phyloP scores from a whole-genome alignment of 164 flowering plant species.

The Nymphaea colorata region DNA sequence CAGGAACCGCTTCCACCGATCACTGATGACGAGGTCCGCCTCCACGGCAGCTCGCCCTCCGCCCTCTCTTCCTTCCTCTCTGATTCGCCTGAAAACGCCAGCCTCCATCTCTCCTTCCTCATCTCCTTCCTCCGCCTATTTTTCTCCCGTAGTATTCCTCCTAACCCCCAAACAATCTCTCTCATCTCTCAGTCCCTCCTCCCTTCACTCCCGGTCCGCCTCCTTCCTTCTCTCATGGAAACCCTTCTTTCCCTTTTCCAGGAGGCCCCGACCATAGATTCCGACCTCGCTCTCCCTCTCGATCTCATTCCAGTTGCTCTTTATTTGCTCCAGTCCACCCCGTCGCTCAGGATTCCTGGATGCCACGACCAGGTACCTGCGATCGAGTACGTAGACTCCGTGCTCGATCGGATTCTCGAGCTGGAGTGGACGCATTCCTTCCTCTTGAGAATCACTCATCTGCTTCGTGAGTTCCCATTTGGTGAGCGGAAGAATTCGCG shows the following conservation, averaged over 20 bases:
- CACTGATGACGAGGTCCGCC: background rate
- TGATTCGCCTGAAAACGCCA: constrained; percentile 2
- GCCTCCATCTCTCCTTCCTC: constrained; percentile 44
- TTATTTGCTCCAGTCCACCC: constrained; percentile 15
- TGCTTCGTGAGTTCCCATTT: constrained; percentile 41
- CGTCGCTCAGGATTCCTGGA: constrained; percentile 5
- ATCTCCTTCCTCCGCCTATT: constrained; percentile 37
- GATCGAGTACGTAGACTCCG: constrained; percentile 25
- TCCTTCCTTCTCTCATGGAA: constrained; percentile 1
- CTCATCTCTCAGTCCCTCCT: constrained; percentile 1
- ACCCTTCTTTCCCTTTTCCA: constrained; percentile 22
- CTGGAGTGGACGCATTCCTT: constrained; percentile 54
- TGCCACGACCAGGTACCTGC: constrained; percentile 17
- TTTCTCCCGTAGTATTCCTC: constrained; percentile 38
- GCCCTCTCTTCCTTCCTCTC: background rate
- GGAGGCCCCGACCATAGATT: constrained; percentile 15
- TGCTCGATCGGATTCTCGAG: constrained; percentile 27
- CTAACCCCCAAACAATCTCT: constrained; percentile 8
- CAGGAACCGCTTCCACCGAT: background rate
- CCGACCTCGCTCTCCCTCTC: constrained; percentile 49
- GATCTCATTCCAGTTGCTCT: constrained; percentile 48
- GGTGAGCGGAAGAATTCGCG: constrained; percentile 25
- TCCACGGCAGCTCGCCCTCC: background rate
- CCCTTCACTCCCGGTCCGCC: background rate
- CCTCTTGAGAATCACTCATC: constrained; percentile 45